Conservation (phyloP, 371 early-diverging fungal genomes). For the Dichotomocladium elegans region DNA sequence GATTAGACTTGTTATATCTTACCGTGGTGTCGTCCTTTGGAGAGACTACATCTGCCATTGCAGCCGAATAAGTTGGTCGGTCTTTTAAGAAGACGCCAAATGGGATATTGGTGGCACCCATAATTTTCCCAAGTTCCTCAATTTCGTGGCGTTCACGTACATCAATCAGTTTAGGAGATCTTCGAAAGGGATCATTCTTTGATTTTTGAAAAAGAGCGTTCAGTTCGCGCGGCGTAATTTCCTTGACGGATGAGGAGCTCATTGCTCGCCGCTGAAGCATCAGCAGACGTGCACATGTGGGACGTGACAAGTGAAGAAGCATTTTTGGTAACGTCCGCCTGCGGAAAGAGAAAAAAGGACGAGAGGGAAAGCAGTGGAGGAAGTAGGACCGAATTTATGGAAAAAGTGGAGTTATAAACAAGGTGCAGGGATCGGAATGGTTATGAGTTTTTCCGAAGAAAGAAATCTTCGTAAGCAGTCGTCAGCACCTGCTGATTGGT, state of each 20-base stretch:
- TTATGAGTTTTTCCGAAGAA: no score
- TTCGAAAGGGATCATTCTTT: slow-evolving; percentile 4
- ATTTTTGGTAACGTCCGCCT: background rate
- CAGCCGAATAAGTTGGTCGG: slow-evolving; percentile 14
- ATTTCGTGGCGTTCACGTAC: slow-evolving; percentile 28
- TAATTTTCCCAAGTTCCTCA: slow-evolving; percentile 19
- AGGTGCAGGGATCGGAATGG: background rate
- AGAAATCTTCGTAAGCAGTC: background rate
- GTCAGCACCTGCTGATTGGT: background rate
- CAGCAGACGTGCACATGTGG: background rate
- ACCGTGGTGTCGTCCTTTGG: slow-evolving; percentile 2
- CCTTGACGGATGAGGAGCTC: no score
- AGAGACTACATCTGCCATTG: slow-evolving; percentile 15
- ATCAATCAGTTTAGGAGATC: slow-evolving; percentile 19
- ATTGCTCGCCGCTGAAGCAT: background rate
- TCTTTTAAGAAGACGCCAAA: slow-evolving; percentile 14
- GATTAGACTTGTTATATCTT: background rate
- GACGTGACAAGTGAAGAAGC: background rate
- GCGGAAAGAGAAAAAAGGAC: no score
- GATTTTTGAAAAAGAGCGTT: slow-evolving; percentile 4
- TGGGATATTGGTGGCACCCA: slow-evolving; percentile 28
- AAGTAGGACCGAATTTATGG: no score
- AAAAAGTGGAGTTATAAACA: background rate
- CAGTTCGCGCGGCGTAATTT: background rate
- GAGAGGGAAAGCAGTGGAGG: no score